phyloP scores from a whole-genome alignment of 768 basidiomycete genomes.

The Mycena albidolilacea region DNA sequence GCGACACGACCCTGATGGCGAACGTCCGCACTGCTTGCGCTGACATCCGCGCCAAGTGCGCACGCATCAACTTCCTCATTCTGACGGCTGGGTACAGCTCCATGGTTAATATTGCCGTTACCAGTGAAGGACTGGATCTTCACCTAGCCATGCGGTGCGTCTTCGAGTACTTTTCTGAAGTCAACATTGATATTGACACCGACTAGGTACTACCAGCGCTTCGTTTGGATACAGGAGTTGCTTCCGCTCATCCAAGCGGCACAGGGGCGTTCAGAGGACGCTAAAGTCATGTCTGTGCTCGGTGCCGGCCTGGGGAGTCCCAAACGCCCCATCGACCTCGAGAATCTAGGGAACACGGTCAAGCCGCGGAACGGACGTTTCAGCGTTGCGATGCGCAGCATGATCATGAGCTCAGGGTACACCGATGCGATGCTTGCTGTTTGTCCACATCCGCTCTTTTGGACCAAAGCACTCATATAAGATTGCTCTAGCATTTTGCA shows the following conservation, averaged over 20 bases:
- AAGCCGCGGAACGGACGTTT: constrained; percentile 22
- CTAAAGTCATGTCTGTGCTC: constrained; percentile 51
- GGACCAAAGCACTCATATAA: background rate
- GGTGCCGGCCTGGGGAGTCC: constrained; percentile 45
- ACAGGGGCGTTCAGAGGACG: constrained; percentile 50
- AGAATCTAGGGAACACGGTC: constrained; percentile 38
- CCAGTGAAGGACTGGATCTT: constrained; percentile 52
- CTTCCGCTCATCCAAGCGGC: constrained; percentile 50
- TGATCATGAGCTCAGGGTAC: constrained; percentile 32
- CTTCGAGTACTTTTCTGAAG: background rate
- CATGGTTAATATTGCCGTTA: constrained; percentile 46
- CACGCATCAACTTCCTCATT: constrained; percentile 50
- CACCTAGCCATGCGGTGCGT: constrained; percentile 38
- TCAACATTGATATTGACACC: background rate
- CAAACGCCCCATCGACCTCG: constrained; percentile 34
- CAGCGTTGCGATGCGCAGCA: constrained; percentile 18
- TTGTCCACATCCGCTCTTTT: background rate
- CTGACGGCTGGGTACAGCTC: constrained; percentile 49
- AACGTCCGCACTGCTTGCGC: constrained; percentile 49
- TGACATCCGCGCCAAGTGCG: constrained; percentile 46
- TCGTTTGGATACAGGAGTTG: constrained; percentile 51
- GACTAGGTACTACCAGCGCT: constrained; percentile 51
- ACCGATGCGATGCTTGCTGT: constrained; percentile 37
- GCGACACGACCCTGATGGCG: constrained; percentile 52
- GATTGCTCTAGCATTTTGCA: constrained; percentile 40